A percentile compares a stretch with the other conserved stretches of the same genome.
phyloP scores from a whole-genome alignment of 495 filamentous ascomycete genomes.

The Trichoderma orchidacearum region DNA sequence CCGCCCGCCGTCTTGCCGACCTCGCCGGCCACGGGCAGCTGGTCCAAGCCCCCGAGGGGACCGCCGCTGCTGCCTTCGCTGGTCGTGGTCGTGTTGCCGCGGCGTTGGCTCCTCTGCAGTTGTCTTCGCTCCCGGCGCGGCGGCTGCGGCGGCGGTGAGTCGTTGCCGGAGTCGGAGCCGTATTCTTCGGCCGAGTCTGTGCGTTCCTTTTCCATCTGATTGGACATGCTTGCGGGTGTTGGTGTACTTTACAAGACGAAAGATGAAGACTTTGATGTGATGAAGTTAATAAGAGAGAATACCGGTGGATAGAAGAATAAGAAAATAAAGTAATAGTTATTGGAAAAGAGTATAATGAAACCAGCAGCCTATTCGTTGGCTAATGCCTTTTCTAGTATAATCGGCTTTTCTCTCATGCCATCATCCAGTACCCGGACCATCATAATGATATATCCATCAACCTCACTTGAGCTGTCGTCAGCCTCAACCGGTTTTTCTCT shows the following conservation, averaged over 20 bases:
- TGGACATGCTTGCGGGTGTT: constrained; percentile 18
- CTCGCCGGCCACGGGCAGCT: constrained; percentile 37
- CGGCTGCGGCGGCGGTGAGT: constrained; percentile 8
- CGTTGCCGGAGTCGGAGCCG: constrained; percentile 27
- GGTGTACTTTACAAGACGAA: neutral
- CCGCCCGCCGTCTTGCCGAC: constrained; percentile 54
- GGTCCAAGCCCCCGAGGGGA: constrained; percentile 37
- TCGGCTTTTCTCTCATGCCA: neutral
- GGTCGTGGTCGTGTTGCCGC: constrained; percentile 14
- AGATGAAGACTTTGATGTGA: neutral
- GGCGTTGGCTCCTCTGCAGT: constrained; percentile 16
- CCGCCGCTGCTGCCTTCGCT: constrained; percentile 22
- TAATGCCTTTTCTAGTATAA: constrained; percentile 8
- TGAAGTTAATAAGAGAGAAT: neutral
- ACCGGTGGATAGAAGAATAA: neutral
- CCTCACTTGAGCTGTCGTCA: neutral
- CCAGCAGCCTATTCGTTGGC: constrained; percentile 7
- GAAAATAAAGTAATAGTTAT: neutral
- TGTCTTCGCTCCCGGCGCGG: constrained; percentile 8
- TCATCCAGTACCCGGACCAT: neutral
- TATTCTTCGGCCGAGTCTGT: constrained; percentile 20
- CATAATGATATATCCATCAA: neutral
- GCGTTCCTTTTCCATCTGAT: constrained; percentile 14
- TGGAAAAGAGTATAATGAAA: too few species aligned
- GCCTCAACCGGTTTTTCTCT: neutral